A percentile compares a stretch with the other conserved stretches of the same genome.
Evolutionary conservation across 1,284 basidiomycete genomes (phyloP).

Genomic region (Malassezia yamatoensis): DNA sequence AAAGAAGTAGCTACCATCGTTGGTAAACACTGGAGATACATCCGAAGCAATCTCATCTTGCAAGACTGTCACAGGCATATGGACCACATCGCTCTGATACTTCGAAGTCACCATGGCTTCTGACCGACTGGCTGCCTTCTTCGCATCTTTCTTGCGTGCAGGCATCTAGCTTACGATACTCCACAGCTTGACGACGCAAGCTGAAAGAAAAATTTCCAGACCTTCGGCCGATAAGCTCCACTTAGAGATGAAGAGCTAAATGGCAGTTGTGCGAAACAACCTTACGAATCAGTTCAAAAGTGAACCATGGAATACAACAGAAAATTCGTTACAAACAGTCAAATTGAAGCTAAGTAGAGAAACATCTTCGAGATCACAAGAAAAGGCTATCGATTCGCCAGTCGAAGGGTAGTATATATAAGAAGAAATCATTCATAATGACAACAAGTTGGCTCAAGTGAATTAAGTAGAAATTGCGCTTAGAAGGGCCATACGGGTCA

Average conservation of each 20-base stretch:
- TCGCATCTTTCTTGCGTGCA: slow-evolving; percentile 6
- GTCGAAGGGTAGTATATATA: no score
- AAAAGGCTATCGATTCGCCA: no score
- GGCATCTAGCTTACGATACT: not conserved
- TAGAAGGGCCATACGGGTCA: no score
- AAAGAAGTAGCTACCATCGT: slow-evolving; percentile 33
- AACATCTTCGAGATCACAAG: no score
- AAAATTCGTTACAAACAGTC: no score
- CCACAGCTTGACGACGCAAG: not conserved
- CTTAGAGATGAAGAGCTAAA: not conserved
- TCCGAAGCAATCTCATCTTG: slow-evolving; percentile 9
- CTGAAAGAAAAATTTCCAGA: slow-evolving; percentile 13
- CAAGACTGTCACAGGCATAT: slow-evolving; percentile 5
- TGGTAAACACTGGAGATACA: slow-evolving; percentile 18
- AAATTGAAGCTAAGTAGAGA: no score
- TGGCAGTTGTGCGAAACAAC: not conserved
- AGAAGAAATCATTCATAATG: no score
- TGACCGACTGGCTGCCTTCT: not conserved
- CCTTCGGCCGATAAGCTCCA: slow-evolving; percentile 17
- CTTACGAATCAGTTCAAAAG: no score
- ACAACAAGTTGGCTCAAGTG: no score
- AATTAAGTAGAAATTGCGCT: no score
- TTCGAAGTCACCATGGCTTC: not conserved
- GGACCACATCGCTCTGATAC: not conserved
- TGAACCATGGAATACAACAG: no score